Evolutionary conservation across 2,329 filamentous ascomycete species (phyloP), one percentile per base, ranked within the genome.

Genomic region (Hirsutella minnesotensis): DNA sequence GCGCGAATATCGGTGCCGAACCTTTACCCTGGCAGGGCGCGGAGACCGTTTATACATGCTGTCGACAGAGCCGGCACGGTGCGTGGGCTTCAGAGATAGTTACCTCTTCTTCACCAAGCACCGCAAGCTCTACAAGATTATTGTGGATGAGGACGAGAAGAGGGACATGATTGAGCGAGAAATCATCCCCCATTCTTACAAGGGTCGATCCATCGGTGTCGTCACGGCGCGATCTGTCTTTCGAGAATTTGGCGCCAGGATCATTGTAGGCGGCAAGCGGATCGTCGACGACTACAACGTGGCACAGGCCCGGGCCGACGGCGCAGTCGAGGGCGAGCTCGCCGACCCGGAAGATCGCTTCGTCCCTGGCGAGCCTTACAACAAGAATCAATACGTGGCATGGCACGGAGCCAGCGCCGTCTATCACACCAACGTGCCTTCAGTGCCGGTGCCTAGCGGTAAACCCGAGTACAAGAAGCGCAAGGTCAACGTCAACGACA

Each of bases 91-190:
- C 72, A 77, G 92, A 52, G 92, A 98, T 70, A 95, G 89, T 50
- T 98, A 98, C 58, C 77, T 98, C 21, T 95, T 98, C 73, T 98
- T 98, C 71, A 94, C 92, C 49, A 98, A 96, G 66, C 92, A 98
- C 65, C 85, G 86, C 59, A 82, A 88, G 56, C 81, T 98, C 13
- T 92, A 88, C 75, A 98, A 98, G 69, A 95, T 98, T 56, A 95
- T 98, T 55, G 86, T 96, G 44, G 88, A 89, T 54, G 92, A 98
- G 51, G 83, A 92, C n/a, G 90, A 94, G 64, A 98, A 98, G 69
- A 81, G 83, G 47, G 89, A 96, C 63, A 77, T 98, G 68, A 98
- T 98, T 57, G 87, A 94, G 52, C 81, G 92, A 47, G 85, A 94
- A 5, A 83, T 98, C 57, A 95, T 98, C 49, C 92, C 92, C 2